A percentile compares a stretch with the other conserved stretches of the same genome.
Evolutionary conservation across 2,329 filamentous ascomycete species (phyloP).

Genomic region (Coccinonectria pachysandricola): DNA sequence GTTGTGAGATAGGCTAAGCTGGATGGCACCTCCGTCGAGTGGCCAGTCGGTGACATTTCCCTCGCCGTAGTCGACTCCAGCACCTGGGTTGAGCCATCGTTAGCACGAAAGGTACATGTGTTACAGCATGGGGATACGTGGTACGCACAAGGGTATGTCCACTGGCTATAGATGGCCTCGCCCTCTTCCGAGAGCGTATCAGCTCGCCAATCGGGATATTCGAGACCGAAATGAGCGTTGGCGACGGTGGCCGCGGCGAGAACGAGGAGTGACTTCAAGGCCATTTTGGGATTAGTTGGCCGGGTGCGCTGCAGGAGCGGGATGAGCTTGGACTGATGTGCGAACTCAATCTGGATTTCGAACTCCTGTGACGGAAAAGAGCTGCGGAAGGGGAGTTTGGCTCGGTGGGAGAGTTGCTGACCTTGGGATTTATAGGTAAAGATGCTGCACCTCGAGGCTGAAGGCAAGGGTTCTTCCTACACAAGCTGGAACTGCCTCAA

Average conservation of each 20-base stretch:
- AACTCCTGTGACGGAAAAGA: too few relatives aligned
- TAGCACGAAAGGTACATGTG: neutral
- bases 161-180: slow-evolving; percentile 35
- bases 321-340: neutral
- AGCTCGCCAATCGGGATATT: slow-evolving; percentile 38
- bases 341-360: too few relatives aligned
- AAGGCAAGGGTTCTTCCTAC: too few relatives aligned
- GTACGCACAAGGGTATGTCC: slow-evolving; percentile 39
- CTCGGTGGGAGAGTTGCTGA: too few relatives aligned
- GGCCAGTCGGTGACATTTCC: slow-evolving; percentile 44
- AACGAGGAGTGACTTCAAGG: slow-evolving; percentile 21
- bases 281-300: slow-evolving; percentile 17
- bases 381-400: too few relatives aligned
- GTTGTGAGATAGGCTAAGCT: slow-evolving; percentile 39
- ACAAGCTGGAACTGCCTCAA: too few relatives aligned
- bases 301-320: neutral
- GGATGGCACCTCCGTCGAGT: slow-evolving; percentile 36
- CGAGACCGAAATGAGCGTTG: slow-evolving; percentile 38
- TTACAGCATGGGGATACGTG: neutral
- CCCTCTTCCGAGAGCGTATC: slow-evolving; percentile 32
- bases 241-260: slow-evolving; percentile 27
- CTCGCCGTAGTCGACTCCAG: slow-evolving; percentile 32
- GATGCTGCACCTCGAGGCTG: too few relatives aligned
- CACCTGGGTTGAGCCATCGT: slow-evolving; percentile 26
- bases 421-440: too few relatives aligned